Evolutionary conservation across 1,284 basidiomycete genomes (phyloP).

Genomic region (Apiotrichum veenhuisii): DNA sequence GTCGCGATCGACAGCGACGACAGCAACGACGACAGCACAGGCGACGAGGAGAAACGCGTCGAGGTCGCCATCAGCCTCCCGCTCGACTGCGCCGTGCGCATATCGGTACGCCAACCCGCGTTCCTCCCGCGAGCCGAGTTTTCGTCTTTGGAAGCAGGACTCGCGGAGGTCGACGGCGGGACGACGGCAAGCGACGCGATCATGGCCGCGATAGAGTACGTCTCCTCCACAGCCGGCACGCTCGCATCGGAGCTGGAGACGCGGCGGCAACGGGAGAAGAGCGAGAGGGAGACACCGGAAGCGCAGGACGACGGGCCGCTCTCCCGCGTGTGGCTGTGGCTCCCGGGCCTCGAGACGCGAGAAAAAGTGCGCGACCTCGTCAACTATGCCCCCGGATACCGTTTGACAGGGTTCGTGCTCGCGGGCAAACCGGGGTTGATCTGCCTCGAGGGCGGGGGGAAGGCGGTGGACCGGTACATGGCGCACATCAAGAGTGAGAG

Average conservation of each 20-base stretch:
- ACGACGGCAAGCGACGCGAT: slow-evolving; percentile 26
- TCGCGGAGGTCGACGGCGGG: slow-evolving; percentile 6
- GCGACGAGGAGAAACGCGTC: not conserved
- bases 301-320: slow-evolving; percentile 11
- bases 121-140: slow-evolving; percentile 23
- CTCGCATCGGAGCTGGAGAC: not conserved
- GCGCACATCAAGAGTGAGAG: slow-evolving; percentile 50
- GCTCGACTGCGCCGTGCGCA: not conserved
- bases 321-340: slow-evolving; percentile 49
- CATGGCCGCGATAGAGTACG: slow-evolving; percentile 26
- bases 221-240: slow-evolving; percentile 6
- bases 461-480: slow-evolving; percentile 48
- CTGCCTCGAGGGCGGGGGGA: slow-evolving; percentile 49
- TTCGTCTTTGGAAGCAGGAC: slow-evolving; percentile 10
- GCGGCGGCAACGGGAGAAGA: not conserved
- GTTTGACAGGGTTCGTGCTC: slow-evolving; percentile 50
- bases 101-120: slow-evolving; percentile 25
- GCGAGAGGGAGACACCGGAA: not conserved
- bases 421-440: slow-evolving; percentile 52
- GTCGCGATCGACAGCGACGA: slow-evolving; percentile 11
- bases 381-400: slow-evolving; percentile 41
- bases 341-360: slow-evolving; percentile 46
- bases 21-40: slow-evolving; percentile 2
- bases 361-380: slow-evolving; percentile 51
- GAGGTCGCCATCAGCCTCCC: slow-evolving; percentile 3